phyloP scores from a whole-genome alignment of 306 rosid species.

The Urtica urens region DNA sequence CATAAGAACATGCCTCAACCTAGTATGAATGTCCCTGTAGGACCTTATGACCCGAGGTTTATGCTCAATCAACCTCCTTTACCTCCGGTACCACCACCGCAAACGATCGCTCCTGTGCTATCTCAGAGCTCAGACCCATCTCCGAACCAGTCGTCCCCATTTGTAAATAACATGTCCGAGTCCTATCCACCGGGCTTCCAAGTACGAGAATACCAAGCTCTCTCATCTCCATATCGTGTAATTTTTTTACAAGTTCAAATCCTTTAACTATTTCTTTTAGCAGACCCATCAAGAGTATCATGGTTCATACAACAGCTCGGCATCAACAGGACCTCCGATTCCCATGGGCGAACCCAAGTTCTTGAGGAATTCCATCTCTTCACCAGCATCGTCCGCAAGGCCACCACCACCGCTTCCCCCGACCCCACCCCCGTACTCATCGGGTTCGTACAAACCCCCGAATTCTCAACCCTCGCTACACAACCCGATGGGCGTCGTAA shows the following conservation, averaged over 20 bases:
- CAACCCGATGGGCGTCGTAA: slow-evolving; percentile 41
- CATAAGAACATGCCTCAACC: slow-evolving; percentile 57
- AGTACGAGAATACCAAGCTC: slow-evolving; percentile 26
- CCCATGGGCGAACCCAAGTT: slow-evolving; percentile 50
- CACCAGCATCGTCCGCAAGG: slow-evolving; percentile 68
- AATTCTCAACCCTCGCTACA: slow-evolving; percentile 44
- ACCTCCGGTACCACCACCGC: slow-evolving; percentile 95
- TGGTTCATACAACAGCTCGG: slow-evolving; percentile 43
- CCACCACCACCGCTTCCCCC: slow-evolving; percentile 95
- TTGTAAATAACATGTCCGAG: slow-evolving; percentile 44
- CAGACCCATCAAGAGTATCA: slow-evolving; percentile 69
- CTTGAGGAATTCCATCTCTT: slow-evolving; percentile 49
- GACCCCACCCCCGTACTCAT: slow-evolving; percentile 80
- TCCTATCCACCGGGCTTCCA: slow-evolving; percentile 37
- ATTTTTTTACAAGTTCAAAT: too few relatives aligned
- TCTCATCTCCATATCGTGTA: background rate
- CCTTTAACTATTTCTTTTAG: slow-evolving; percentile 4
- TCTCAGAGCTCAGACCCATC: slow-evolving; percentile 48
- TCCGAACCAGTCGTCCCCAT: slow-evolving; percentile 53
- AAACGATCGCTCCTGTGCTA: slow-evolving; percentile 43
- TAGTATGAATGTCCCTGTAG: slow-evolving; percentile 44
- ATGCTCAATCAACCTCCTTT: slow-evolving; percentile 79
- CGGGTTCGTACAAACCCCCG: slow-evolving; percentile 58
- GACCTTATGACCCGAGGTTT: slow-evolving; percentile 71
- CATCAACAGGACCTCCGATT: slow-evolving; percentile 36